Conservation (phyloP, 139 green algal genomes). For the Monoraphidium neglectum region DNA sequence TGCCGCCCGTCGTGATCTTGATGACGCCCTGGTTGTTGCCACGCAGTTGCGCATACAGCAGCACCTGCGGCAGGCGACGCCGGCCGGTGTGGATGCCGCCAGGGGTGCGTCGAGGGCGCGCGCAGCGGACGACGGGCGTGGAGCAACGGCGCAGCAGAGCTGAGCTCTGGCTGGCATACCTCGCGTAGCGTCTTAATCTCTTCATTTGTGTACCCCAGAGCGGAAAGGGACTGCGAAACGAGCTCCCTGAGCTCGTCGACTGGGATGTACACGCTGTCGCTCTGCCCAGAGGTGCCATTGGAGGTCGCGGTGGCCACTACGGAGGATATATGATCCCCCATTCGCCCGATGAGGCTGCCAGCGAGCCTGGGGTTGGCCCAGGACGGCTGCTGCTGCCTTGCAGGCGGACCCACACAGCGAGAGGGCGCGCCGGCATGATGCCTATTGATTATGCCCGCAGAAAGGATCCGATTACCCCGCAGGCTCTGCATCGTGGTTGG, state of each 20-base stretch:
- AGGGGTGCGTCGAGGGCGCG: not conserved
- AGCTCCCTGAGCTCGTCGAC: constrained; percentile 49
- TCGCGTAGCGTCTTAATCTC: constrained; percentile 51
- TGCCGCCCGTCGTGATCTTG: constrained; percentile 73
- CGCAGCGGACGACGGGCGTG: not conserved
- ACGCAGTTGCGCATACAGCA: constrained; percentile 82
- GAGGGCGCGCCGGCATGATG: too few relatives aligned
- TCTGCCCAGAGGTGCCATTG: too few relatives aligned
- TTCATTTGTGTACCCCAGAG: constrained; percentile 43
- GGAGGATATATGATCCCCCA: too few relatives aligned
- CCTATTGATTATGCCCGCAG: too few relatives aligned
- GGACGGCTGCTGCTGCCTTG: too few relatives aligned
- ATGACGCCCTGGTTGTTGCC: constrained; percentile 85
- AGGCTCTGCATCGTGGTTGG: too few relatives aligned
- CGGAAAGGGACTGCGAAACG: constrained; percentile 48
- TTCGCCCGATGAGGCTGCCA: too few relatives aligned
- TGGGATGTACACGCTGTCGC: constrained; percentile 14
- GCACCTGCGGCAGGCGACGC: constrained; percentile 45
- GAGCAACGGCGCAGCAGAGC: not conserved
- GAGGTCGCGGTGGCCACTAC: too few relatives aligned
- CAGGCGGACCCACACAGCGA: too few relatives aligned
- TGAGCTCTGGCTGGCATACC: constrained; percentile 17
- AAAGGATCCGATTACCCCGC: too few relatives aligned
- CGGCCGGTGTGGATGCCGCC: not conserved
- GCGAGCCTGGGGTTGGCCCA: too few relatives aligned